Evolutionary conservation across 805 yeast genomes (phyloP), one percentile per base, ranked within the genome.

Genomic region (Lipomyces spencermartinsiae): DNA sequence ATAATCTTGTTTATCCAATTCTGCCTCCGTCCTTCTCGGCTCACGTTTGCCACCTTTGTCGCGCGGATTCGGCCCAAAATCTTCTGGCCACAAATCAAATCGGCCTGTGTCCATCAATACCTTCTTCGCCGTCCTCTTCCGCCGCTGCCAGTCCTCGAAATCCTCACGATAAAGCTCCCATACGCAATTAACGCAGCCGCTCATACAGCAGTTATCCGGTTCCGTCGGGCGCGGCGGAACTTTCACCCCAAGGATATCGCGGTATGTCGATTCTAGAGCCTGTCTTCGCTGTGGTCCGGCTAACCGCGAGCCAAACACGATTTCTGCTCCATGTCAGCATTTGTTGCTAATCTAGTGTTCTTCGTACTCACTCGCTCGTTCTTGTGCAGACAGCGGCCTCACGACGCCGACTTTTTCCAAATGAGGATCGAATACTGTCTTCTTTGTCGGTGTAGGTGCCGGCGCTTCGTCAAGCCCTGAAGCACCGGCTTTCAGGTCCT

Each of bases 171-270:
- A 94, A 64, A 91, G 80, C 74, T 93, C 97, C 98, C 98, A 95
- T 1, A 94, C 98, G 78, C 99, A 94, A 78, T 94, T 93, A 37
- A 92, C 88, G 78, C 99, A 94, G 0, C 99, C 99, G 66, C 95
- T 89, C 97, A 93, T 93, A 78, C 99, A 94, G 78, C 99, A 94
- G 78, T 94, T 93, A 73, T 93, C 97, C 1, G 98, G 98, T 73
- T 92, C 97, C 4, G 80, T 81, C 0, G 99, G 98, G 76, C 84
- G 85, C n/a, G 85, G 86, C 2, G 97, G 97, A 0, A 94, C 97
- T 7, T 76, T 77, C 0, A 95, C 82, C 0, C 98, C 98, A 29
- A 63, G 63, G 12, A 73, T 69, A 29, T 64, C 63, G 39, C 72
- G 66, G 34, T 70, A 67, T 49, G 62, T 61, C 1, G 66, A 54